phyloP scores from a whole-genome alignment of 345 rosid species.

The Leavenworthia alabamica region DNA sequence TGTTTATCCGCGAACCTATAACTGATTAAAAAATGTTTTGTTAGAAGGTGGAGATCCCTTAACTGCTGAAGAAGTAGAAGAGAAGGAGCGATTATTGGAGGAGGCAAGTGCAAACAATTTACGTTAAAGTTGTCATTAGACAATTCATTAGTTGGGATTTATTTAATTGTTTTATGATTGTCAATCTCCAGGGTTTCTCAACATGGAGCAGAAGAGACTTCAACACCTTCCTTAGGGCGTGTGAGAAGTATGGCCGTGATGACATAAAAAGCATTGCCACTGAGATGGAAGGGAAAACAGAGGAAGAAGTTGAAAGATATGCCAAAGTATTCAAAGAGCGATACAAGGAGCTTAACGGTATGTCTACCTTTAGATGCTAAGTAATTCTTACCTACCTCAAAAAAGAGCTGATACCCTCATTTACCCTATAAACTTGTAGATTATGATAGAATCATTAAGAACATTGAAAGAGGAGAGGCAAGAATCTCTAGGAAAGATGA shows the following conservation, averaged over 20 bases:
- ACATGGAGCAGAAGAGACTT: conserved; percentile 99
- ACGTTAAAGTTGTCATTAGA: background rate
- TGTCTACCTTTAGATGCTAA: conserved; percentile 2
- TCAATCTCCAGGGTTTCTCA: conserved; percentile 70
- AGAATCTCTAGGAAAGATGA: conserved; percentile 97
- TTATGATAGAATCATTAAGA: conserved; percentile 93
- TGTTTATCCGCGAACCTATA: background rate
- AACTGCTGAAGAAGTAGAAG: conserved; percentile 96
- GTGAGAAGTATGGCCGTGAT: conserved; percentile 98
- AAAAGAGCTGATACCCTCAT: background rate
- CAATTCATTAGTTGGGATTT: conserved; percentile 2
- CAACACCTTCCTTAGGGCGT: conserved; percentile 83
- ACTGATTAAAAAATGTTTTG: conserved; percentile 25
- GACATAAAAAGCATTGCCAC: conserved; percentile 79
- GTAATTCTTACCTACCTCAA: background rate
- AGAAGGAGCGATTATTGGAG: conserved; percentile 80
- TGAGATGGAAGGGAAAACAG: conserved; percentile 97
- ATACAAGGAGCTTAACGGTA: conserved; percentile 85
- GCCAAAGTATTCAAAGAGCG: conserved; percentile 83
- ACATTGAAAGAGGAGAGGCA: conserved; percentile 95
- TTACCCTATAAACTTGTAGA: conserved; percentile 35
- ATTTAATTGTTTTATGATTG: conserved; percentile 11
- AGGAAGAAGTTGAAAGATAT: conserved; percentile 91
- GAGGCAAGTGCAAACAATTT: conserved; percentile 45
- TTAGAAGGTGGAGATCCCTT: conserved; percentile 81